phyloP scores from a whole-genome alignment of 495 filamentous ascomycete genomes.

The Parachaetomium inaequale region DNA sequence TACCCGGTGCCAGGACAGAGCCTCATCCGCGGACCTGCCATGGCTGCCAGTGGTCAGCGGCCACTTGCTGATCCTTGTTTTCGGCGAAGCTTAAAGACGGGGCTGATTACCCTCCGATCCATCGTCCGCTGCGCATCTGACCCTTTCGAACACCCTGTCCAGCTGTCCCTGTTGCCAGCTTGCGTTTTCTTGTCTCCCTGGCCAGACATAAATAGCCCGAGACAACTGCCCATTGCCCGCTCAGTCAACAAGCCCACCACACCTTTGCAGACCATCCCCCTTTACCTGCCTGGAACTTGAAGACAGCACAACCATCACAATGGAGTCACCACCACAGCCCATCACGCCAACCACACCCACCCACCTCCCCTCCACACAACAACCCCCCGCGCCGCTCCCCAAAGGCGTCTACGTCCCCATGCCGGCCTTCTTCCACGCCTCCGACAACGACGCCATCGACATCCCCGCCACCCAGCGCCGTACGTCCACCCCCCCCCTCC shows the following conservation, averaged over 20 bases:
- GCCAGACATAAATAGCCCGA: background rate
- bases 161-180: background rate
- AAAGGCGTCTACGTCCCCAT: conserved; percentile 67
- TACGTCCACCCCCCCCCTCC: no score
- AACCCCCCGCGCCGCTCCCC: conserved; percentile 15
- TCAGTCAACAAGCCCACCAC: no score
- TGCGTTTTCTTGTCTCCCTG: background rate
- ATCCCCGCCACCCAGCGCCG: conserved; percentile 60
- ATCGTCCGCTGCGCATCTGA: background rate
- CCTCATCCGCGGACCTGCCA: background rate
- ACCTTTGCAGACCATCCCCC: no score
- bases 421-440: conserved; percentile 57
- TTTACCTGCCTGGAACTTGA: no score
- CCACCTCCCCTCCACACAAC: background rate
- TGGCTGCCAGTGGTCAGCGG: background rate
- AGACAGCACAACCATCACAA: background rate
- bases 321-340: background rate
- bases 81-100: background rate
- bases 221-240: no score
- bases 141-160: background rate
- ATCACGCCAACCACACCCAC: conserved; percentile 11
- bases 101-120: background rate
- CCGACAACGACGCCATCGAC: conserved; percentile 58
- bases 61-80: conserved; percentile 1
- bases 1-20: background rate